Percentiles rank a stretch among this genome's conserved stretches.
Conservation (phyloP, 148 eudicot genomes). For the Cornus florida region DNA sequence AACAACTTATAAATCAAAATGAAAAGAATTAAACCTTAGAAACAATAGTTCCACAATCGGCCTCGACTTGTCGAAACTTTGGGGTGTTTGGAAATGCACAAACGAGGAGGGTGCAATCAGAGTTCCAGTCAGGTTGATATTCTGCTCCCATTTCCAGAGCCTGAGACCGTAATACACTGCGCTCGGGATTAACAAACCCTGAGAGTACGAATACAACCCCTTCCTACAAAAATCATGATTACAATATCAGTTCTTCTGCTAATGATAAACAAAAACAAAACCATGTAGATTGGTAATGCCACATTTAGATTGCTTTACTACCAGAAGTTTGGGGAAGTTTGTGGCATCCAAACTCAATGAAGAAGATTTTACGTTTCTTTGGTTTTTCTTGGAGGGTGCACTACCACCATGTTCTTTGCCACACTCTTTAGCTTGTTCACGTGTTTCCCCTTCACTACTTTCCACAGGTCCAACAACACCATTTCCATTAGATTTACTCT, state of each 20-base stretch:
- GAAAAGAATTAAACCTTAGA: conserved; percentile 54
- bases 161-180: conserved; percentile 74
- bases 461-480: conserved; percentile 25
- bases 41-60: conserved; percentile 80
- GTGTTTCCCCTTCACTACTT: conserved; percentile 16
- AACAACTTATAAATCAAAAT: conserved; percentile 3
- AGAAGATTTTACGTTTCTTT: conserved; percentile 22
- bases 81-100: conserved; percentile 95
- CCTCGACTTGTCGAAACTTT: conserved; percentile 88
- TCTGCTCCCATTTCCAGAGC: conserved; percentile 96
- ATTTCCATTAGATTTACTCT: conserved; percentile 27
- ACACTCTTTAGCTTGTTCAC: conserved; percentile 31
- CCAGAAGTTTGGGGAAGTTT: conserved; percentile 70
- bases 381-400: conserved; percentile 20
- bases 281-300: not conserved
- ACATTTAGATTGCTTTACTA: conserved; percentile 17
- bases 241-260: conserved; percentile 8
- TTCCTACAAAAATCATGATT: conserved; percentile 54
- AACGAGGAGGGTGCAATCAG: conserved; percentile 80
- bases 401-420: conserved; percentile 13
- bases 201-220: conserved; percentile 90
- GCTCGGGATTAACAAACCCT: conserved; percentile 96
- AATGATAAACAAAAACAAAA: not conserved
- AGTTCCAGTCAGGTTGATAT: conserved; percentile 85
- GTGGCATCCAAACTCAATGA: conserved; percentile 32